phyloP scores from a whole-genome alignment of 768 basidiomycete species.

The Cyclocybe aegerita region DNA sequence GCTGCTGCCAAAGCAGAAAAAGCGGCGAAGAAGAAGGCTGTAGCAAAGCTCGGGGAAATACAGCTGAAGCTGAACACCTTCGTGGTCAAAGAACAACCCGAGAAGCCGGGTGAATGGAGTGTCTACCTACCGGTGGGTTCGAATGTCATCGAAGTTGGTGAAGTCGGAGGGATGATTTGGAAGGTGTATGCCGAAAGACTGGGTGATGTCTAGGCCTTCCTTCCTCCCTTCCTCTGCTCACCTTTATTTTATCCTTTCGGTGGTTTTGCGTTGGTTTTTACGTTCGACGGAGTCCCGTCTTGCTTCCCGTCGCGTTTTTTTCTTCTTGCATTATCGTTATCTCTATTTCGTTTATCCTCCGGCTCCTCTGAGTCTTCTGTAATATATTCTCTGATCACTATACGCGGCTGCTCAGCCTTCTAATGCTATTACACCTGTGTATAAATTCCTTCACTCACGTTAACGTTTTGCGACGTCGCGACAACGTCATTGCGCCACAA shows the following conservation, averaged over 20 bases:
- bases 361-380: too few relatives aligned
- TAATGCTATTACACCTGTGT: too few relatives aligned
- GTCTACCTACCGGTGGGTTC: conserved; percentile 56
- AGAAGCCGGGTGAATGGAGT: conserved; percentile 57
- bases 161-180: conserved; percentile 68
- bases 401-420: too few relatives aligned
- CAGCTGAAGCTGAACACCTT: conserved; percentile 67
- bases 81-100: conserved; percentile 43
- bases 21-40: conserved; percentile 39
- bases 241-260: background rate
- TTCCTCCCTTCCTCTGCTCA: background rate
- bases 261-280: too few relatives aligned
- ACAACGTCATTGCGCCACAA: too few relatives aligned
- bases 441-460: too few relatives aligned
- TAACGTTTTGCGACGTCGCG: too few relatives aligned
- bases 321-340: too few relatives aligned
- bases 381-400: too few relatives aligned
- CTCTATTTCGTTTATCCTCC: too few relatives aligned
- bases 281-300: too few relatives aligned
- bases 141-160: conserved; percentile 71
- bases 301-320: too few relatives aligned
- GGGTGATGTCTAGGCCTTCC: conserved; percentile 9
- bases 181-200: conserved; percentile 63
- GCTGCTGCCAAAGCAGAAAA: conserved; percentile 28
- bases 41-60: conserved; percentile 51